Evolutionary conservation across 768 basidiomycete genomes (phyloP), one percentile per base, ranked within the genome.

Genomic region (Trametes coccinea): DNA sequence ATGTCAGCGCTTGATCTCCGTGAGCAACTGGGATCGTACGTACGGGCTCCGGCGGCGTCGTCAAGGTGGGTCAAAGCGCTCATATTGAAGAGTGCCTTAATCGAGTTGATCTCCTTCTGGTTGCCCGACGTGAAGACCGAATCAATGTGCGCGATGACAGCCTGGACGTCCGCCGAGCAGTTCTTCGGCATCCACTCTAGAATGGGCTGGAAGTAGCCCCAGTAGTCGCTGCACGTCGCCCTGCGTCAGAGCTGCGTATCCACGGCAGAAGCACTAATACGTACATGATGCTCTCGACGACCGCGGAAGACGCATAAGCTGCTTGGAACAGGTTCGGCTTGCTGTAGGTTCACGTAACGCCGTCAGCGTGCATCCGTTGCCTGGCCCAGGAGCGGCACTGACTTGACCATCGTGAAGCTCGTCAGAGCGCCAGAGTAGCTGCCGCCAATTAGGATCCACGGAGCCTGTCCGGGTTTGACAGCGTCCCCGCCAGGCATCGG

Each of bases 171-270:
- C 0, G 86, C 81, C 7, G 88, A 89, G 73, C 90, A 92, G 71
- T 92, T 91, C 63, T 67, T 50, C 2, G 88, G 85, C 87, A 89
- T 90, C 67, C 83, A 75, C 65, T 82, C 76, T 14, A 83, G 83
- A 65, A 88, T 82, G 11, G 88, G 88, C 61, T 89, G 88, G 71
- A 88, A 90, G 67, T 90, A 92, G 63, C 76, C 77, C 86, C 86
- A 89, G 68, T 83, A 87, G 69, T 87, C 78, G 14, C 82, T 82
- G 59, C 29, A 40, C 51, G 30, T 31, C 11, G 39, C 49, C 30
- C 55, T 53, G 34, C 14, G 50, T 57, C 48, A 49, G 40, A 9
- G 8, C 3, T 16, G 16, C 46, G 44, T 55, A 41, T 0, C n/a
- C 39, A 34, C 10, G 40, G 2, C 1, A 49, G 29, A 40, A 16